Base-by-base conservation (phyloP, 148 eudicot species). In the Cornus controversa region DNA sequence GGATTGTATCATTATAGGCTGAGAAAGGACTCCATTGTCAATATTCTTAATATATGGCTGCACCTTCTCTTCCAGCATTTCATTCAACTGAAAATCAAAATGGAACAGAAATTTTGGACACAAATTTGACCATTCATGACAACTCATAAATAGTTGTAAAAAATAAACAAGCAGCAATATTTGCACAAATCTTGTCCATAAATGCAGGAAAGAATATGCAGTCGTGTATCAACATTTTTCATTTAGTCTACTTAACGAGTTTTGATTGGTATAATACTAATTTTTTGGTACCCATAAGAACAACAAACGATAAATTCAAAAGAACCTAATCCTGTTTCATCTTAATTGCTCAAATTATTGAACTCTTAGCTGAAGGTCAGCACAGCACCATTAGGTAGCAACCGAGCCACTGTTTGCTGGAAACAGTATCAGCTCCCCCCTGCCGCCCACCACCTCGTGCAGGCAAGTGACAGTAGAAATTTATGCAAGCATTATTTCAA, bases 31-130 rank as follows among this genome's bases (percentile, higher is more conserved):
- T 53, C 63, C 73, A 57, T 67, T 84, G 65, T 90, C 97, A 2
- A 82, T 73, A 67, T 87, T 86, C 77, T 92, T 89, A 75, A 92
- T 77, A 72, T 83, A 92, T 16, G 98, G 97, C 63, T 82, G 85
- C 75, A 91, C 87, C 83, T 88, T 94, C 87, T 94, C 92, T 66
- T 92, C 90, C 85, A 94, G 71, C 89, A 92, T 82, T 82, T 91
- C 91, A 60, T 85, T 92, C 80, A 94, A 72, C 95, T 94, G 86
- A 36, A 79, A 82, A 72, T 31, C 60, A 69, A 65, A 29, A 62
- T 15, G 8, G 34, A 76, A 68, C 54, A 25, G 27, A 75, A 29
- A 7, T 23, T 63, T 50, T 25, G 57, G 11, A 37, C 28, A 57
- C 66, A 23, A 20, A n/a, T 18, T 64, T 64, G 8, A 74, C 9